phyloP scores from a whole-genome alignment of 129 eudicot species.

The Gnaphalium uliginosum region DNA sequence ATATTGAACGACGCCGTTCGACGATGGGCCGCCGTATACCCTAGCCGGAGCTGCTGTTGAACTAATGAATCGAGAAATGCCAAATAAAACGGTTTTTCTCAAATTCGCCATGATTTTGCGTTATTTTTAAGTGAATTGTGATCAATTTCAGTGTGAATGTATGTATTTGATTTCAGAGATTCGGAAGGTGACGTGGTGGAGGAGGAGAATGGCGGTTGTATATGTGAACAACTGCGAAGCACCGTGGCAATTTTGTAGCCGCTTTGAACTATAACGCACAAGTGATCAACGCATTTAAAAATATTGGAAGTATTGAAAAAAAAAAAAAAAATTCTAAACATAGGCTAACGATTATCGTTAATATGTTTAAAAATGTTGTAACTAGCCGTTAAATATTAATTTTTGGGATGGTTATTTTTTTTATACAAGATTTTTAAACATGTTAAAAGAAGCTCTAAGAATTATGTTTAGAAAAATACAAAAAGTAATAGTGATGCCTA shows the following conservation, averaged over 20 bases:
- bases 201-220: conserved; percentile 12
- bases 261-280: background rate
- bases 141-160: conserved; percentile 4
- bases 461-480: too few relatives aligned
- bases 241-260: conserved; percentile 42
- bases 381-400: too few relatives aligned
- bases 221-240: conserved; percentile 10
- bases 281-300: too few relatives aligned
- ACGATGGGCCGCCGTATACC: conserved; percentile 8
- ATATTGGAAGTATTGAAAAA: too few relatives aligned
- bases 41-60: conserved; percentile 25
- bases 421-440: too few relatives aligned
- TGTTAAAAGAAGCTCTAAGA: too few relatives aligned
- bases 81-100: conserved; percentile 51
- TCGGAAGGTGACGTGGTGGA: conserved; percentile 21
- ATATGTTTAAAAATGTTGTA: too few relatives aligned
- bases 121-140: background rate
- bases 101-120: conserved; percentile 48
- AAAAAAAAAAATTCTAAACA: too few relatives aligned
- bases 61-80: conserved; percentile 51
- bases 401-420: too few relatives aligned
- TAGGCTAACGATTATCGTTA: too few relatives aligned
- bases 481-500: too few relatives aligned
- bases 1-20: background rate
- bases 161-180: conserved; percentile 21